Conservation (phyloP, 345 rosid genomes). For the Arabidopsis suecica region DNA sequence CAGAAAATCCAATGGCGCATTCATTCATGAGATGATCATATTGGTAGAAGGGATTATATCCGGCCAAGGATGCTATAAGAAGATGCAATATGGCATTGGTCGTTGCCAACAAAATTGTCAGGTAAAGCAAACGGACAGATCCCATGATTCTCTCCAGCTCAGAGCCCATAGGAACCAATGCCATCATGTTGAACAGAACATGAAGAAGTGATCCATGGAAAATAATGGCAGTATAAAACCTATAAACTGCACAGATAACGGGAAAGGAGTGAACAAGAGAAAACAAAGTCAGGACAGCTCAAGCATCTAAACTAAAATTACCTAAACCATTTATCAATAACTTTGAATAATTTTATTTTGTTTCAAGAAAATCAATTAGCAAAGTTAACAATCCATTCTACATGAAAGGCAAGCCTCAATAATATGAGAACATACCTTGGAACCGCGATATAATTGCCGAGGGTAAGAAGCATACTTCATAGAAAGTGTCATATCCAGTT, state of each 20-base stretch:
- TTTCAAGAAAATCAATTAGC: not conserved
- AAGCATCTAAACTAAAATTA: not conserved
- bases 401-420: constrained; percentile 3
- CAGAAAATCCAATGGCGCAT: constrained; percentile 94
- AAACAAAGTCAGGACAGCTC: not conserved
- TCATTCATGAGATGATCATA: constrained; percentile 61
- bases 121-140: constrained; percentile 79
- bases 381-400: not conserved
- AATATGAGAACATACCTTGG: constrained; percentile 62
- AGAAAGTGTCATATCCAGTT: constrained; percentile 84
- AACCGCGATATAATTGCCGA: constrained; percentile 67
- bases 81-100: constrained; percentile 85
- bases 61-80: constrained; percentile 66
- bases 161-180: constrained; percentile 94
- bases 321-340: constrained; percentile 11
- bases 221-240: constrained; percentile 75
- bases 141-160: constrained; percentile 99
- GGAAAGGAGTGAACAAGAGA: not conserved
- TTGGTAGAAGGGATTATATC: constrained; percentile 63
- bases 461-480: constrained; percentile 87
- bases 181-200: constrained; percentile 94
- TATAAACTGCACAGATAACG: constrained; percentile 67
- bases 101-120: constrained; percentile 75
- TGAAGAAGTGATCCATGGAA: constrained; percentile 95
- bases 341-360: not conserved